A percentile compares a stretch with the other conserved stretches of the same genome.
Evolutionary conservation across 345 rosid species (phyloP).

Genomic region (Murraya koenigii): DNA sequence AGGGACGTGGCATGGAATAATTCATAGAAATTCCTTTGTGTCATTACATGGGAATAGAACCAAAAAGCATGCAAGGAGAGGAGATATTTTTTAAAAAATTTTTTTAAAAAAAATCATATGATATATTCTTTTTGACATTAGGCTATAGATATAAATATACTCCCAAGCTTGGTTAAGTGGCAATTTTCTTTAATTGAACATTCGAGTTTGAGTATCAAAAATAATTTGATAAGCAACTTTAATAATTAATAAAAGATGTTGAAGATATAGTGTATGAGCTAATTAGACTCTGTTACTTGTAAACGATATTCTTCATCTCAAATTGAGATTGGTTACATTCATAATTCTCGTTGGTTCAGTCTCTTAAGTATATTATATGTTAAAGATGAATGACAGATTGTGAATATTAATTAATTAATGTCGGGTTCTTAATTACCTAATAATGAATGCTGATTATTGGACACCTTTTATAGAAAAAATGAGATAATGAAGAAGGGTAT

Average conservation of each 20-base stretch:
- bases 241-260: no score
- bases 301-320: no score
- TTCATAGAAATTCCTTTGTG: constrained; percentile 31
- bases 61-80: constrained; percentile 8
- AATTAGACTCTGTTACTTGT: no score
- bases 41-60: constrained; percentile 29
- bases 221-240: no score
- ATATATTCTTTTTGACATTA: neutral
- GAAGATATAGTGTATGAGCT: no score
- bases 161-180: no score
- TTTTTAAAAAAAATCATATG: neutral
- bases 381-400: neutral
- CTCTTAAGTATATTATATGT: neutral
- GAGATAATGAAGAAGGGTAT: neutral
- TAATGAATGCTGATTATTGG: neutral
- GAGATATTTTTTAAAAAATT: neutral
- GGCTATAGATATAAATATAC: neutral
- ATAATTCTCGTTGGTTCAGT: no score
- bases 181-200: no score
- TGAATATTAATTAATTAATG: neutral
- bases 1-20: constrained; percentile 22
- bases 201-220: no score
- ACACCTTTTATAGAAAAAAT: neutral
- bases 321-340: neutral
- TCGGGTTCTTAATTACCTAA: neutral